A percentile compares a stretch with the other conserved stretches of the same genome.
phyloP scores from a whole-genome alignment of 768 basidiomycete species.

The Suillus tomentosus region DNA sequence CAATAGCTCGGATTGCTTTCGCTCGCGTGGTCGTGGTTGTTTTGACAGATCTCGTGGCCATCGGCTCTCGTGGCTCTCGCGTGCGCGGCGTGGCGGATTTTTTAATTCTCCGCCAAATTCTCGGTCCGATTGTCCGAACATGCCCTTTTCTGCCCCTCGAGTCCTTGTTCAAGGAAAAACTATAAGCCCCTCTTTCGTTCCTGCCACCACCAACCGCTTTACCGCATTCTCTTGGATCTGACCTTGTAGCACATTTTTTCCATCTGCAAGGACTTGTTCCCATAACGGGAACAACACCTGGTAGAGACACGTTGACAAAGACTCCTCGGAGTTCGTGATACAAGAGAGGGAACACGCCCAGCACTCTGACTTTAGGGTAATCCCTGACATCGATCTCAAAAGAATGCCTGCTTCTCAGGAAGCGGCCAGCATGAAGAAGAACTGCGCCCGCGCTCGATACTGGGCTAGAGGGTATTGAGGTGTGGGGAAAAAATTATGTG shows the following conservation, averaged over 20 bases:
- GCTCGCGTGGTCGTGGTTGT: slow-evolving; percentile 34
- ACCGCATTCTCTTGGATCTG: not conserved
- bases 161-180: slow-evolving; percentile 7
- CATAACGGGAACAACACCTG: slow-evolving; percentile 1
- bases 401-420: not conserved
- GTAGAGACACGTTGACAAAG: not conserved
- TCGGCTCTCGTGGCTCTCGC: slow-evolving; percentile 36
- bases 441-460: not conserved
- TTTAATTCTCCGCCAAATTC: slow-evolving; percentile 21
- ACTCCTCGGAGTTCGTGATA: slow-evolving; percentile 2
- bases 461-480: not conserved
- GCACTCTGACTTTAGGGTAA: not conserved
- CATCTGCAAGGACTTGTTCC: slow-evolving; percentile 1
- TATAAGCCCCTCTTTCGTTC: slow-evolving; percentile 5
- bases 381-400: slow-evolving; percentile 5
- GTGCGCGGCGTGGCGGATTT: slow-evolving; percentile 33
- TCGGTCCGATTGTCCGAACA: slow-evolving; percentile 13
- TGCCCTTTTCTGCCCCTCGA: not conserved
- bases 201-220: not conserved
- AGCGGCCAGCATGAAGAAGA: not conserved
- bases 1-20: slow-evolving; percentile 26
- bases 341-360: not conserved
- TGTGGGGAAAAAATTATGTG: not conserved
- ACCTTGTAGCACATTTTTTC: not conserved
- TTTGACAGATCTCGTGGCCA: slow-evolving; percentile 32